Evolutionary conservation across 2,329 filamentous ascomycete species (phyloP), one percentile per base, ranked within the genome.

Genomic region (Colletotrichum euphorbiae): DNA sequence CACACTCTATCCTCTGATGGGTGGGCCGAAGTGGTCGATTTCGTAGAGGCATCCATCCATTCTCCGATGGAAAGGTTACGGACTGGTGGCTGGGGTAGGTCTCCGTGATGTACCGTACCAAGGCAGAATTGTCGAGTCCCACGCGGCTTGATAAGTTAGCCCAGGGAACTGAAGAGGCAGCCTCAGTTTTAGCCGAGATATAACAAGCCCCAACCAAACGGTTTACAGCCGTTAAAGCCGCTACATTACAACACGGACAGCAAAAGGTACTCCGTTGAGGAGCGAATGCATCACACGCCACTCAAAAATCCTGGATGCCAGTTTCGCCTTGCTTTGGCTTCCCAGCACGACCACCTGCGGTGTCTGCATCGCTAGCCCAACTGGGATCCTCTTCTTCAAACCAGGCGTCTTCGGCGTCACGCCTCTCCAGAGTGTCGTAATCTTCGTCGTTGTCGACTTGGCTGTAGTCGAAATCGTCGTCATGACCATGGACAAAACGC

Each of bases 371-470:
- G 43, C 82, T 81, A 33, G 86, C 82, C 86, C 90, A 93, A 54
- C 84, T 84, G 0, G 91, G 90, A 72, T 92, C 90, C 81, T 97
- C 91, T 6, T 89, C 89, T 21, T 94, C 92, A 75, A 97, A 94
- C 82, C 92, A 97, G 19, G 84, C 85, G 42, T 97, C 93, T 77
- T 95, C 85, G 13, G 82, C 82, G 59, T 91, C 89, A n/a, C 83
- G 80, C 70, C 81, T 87, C 82, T 75, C 84, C 78, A 83, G 79
- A 76, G 78, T 88, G 76, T 97, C 93, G 63, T 89, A 90, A 19
- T 90, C 89, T 33, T 93, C 90, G 74, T 91, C 89, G 40, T 82
- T 81, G 75, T 97, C 94, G 5, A 97, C 90, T 3, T 71, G 73
- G 1, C 74, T 77, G 75, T 97, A 97, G 69, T 95, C 90, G 73